These are phyloP conservation scores for Beta lomatogona DNA, from an alignment of 179 eudicot genomes.

Conservation along the genomic window DNA sequence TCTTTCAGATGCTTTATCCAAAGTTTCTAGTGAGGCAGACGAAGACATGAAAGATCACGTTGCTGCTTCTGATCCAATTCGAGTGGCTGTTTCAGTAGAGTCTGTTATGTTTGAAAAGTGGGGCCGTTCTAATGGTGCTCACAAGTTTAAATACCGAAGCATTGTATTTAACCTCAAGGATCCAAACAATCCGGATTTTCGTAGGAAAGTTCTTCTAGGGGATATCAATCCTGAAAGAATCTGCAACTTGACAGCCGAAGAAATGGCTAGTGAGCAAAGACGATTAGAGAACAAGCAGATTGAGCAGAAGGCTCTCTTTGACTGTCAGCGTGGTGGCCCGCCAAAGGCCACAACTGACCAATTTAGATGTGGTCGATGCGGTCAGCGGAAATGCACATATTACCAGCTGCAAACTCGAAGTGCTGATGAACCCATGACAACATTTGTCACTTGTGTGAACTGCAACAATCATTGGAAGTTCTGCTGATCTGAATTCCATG, in stretches of 20 bases:
- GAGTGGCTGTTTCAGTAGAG: conserved; percentile 73
- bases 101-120: conserved; percentile 66
- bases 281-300: conserved; percentile 52
- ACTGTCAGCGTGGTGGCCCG: conserved; percentile 55
- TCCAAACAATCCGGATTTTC: conserved; percentile 68
- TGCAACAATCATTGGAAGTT: conserved; percentile 59
- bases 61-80: conserved; percentile 55
- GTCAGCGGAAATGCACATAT: conserved; percentile 61
- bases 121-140: conserved; percentile 61
- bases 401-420: conserved; percentile 78
- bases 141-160: conserved; percentile 65
- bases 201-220: conserved; percentile 66
- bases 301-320: conserved; percentile 62
- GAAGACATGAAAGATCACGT: conserved; percentile 42
- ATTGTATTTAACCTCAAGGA: conserved; percentile 72
- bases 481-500: conserved; percentile 28
- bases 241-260: conserved; percentile 51
- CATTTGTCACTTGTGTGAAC: conserved; percentile 74
- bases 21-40: conserved; percentile 50
- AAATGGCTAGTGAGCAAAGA: conserved; percentile 75
- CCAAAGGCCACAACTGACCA: conserved; percentile 68
- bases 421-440: conserved; percentile 86
- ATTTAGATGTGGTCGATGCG: conserved; percentile 71
- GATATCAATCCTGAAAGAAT: conserved; percentile 52
- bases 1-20: conserved; percentile 55